Percentiles rank a stretch among this genome's conserved stretches.
Conservation (phyloP, 2,329 filamentous ascomycete genomes). For the Claviceps maximensis region DNA sequence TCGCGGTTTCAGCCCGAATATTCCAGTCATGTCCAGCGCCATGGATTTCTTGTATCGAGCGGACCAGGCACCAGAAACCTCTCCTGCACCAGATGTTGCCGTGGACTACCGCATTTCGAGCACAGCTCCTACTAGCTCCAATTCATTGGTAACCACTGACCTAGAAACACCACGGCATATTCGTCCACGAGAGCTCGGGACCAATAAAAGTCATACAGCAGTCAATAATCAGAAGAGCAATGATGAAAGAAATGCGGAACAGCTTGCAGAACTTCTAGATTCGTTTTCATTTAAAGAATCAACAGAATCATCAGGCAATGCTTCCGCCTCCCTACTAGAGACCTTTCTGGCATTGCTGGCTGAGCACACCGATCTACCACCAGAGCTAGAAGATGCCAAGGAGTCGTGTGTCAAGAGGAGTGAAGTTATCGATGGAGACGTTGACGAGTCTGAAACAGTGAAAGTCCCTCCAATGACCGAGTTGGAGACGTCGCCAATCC, state of each 20-base stretch:
- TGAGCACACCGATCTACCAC: neutral
- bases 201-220: neutral
- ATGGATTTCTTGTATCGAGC: slow-evolving; percentile 4
- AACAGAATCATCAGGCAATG: neutral
- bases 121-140: neutral
- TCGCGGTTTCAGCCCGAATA: neutral
- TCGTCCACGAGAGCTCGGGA: neutral
- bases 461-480: neutral
- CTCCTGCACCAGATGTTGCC: neutral
- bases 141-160: neutral
- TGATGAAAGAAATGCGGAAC: slow-evolving; percentile 1
- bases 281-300: slow-evolving; percentile 5
- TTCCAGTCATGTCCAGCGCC: neutral
- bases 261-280: slow-evolving; percentile 1
- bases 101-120: neutral
- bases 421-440: neutral
- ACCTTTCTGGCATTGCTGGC: slow-evolving; percentile 2
- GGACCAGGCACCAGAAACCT: neutral
- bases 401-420: slow-evolving; percentile 1
- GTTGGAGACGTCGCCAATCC: neutral
- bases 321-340: slow-evolving; percentile 1
- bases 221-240: neutral
- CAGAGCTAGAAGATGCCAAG: neutral
- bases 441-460: neutral
- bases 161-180: neutral